These are phyloP conservation scores for Hanseniaspora pseudoguilliermondii DNA, from an alignment of 805 yeast species.

Conservation along the genomic window DNA sequence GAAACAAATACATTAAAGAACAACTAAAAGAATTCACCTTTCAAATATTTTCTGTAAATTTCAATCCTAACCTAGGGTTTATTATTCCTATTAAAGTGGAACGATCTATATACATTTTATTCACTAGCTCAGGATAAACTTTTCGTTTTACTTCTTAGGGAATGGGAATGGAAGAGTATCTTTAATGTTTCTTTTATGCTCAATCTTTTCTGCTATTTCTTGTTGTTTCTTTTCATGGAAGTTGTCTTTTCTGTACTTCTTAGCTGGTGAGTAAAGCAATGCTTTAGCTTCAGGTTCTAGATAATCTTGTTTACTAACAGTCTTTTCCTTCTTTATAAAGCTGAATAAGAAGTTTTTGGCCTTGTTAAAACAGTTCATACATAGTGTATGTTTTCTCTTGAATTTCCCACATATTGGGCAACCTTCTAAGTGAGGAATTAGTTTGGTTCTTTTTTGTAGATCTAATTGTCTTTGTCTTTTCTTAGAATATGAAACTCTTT, in stretches of 20 bases:
- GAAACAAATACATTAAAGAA: no score
- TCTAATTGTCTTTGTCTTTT: constrained; percentile 74
- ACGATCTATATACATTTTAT: neutral
- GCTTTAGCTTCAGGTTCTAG: constrained; percentile 48
- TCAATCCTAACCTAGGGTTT: no score
- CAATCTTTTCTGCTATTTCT: constrained; percentile 24
- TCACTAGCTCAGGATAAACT: neutral
- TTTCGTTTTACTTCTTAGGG: constrained; percentile 21
- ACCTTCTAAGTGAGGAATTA: constrained; percentile 62
- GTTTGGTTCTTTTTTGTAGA: constrained; percentile 68
- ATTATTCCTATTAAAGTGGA: neutral
- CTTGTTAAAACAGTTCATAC: constrained; percentile 61
- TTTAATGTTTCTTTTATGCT: constrained; percentile 40
- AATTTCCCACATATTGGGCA: constrained; percentile 94
- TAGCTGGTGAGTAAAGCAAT: constrained; percentile 63
- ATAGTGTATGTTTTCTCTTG: constrained; percentile 78
- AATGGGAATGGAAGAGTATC: constrained; percentile 39
- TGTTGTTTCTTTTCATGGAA: neutral
- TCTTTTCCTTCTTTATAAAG: constrained; percentile 2
- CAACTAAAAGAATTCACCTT: no score
- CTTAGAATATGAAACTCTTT: constrained; percentile 77
- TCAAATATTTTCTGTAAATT: no score
- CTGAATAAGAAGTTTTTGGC: constrained; percentile 20
- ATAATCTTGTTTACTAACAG: constrained; percentile 20
- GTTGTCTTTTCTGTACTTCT: constrained; percentile 28